Base-by-base conservation (phyloP, 768 basidiomycete genomes). In the Lentinula detonsa region DNA sequence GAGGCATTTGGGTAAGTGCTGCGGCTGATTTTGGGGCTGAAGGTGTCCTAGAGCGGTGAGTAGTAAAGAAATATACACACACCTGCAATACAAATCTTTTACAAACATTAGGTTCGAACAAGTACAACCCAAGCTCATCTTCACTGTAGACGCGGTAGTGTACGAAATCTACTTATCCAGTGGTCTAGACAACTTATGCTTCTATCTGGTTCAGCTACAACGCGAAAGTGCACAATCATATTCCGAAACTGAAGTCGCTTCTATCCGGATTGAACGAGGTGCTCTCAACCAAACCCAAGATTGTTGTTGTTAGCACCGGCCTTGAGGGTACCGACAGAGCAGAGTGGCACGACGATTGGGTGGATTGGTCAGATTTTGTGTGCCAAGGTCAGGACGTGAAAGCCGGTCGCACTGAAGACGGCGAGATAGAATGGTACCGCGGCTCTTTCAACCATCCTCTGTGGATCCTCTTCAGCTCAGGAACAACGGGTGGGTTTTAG, bases 381-480 rank as follows among this genome's bases (percentile, higher is more conserved):
- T 67, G 73, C 9, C 69, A 78, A 64, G 86, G 85, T 3, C 72
- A 73, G 56, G 70, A 70, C 35, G 67, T 68, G 57, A 75, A 76
- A 62, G 74, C 84, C 18, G 86, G 85, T 54, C 76, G 79, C 18
- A 72, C 76, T n/a, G 54, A 68, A 28, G 72, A 77, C 42, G 86
- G 85, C 62, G 85, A 88, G 73, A 86, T 90, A 64, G 70, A 78
- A 63, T 92, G 87, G 82, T 66, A 74, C 54, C 78, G 85, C 52
- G 76, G 80, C 42, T 72, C 78, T 11, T 93, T 93, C 72, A 83
- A 91, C 70, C 79, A 85, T 69, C 91, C 91, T n/a, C 78, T 93
- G 7, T 93, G 90, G 90, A 88, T 93, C 63, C 78, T 93, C 34
- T 93, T 93, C 74, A 90, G 87, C 64, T 90, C 87, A 56, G 91